Conservation (phyloP, 768 basidiomycete genomes). For the Gautieria morchelliformis region DNA sequence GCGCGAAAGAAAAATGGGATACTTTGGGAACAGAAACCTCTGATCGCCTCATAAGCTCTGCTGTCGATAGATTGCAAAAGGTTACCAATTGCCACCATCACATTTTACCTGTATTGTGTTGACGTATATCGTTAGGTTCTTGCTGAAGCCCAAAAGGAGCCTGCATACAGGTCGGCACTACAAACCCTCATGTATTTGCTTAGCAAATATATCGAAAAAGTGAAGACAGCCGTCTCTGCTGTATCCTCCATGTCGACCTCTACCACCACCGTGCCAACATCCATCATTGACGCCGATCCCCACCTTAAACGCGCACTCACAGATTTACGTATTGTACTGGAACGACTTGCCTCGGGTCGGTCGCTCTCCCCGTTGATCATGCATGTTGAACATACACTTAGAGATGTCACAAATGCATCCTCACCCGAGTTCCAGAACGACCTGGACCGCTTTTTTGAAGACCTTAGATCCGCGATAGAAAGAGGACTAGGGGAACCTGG, state of each 20-base stretch:
- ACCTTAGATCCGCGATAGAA: conserved; percentile 15
- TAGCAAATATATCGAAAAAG: background rate
- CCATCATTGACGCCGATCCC: conserved; percentile 5
- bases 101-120: background rate
- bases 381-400: background rate
- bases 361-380: conserved; percentile 9
- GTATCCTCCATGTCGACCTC: background rate
- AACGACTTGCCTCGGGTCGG: conserved; percentile 13
- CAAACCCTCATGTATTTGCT: background rate
- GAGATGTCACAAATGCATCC: conserved; percentile 1
- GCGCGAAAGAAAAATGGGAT: background rate
- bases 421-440: background rate
- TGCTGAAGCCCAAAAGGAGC: background rate
- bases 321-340: conserved; percentile 11
- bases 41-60: conserved; percentile 12
- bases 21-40: conserved; percentile 7
- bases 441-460: background rate
- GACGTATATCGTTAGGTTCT: background rate
- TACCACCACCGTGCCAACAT: background rate
- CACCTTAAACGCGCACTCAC: conserved; percentile 8
- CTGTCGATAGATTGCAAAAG: conserved; percentile 13
- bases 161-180: background rate
- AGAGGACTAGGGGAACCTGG: conserved; percentile 12
- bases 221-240: background rate
- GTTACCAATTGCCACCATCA: conserved; percentile 2